Conservation (phyloP, 2,329 filamentous ascomycete genomes). For the Cladophialophora bantiana region DNA sequence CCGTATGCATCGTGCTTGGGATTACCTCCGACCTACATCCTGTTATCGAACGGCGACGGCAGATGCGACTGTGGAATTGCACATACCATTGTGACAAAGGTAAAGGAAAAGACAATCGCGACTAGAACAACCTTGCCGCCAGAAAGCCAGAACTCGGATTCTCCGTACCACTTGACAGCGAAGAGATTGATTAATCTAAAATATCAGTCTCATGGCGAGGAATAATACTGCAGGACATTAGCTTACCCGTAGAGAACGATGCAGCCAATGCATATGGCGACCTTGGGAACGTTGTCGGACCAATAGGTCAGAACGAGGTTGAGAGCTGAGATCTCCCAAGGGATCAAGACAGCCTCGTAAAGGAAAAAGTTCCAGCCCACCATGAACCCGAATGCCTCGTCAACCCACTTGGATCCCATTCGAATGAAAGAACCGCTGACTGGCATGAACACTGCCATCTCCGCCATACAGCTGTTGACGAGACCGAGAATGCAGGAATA, state of each 20-base stretch:
- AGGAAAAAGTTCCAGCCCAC: conserved; percentile 57
- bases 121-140: conserved; percentile 72
- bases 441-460: conserved; percentile 51
- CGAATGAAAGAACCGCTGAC: conserved; percentile 50
- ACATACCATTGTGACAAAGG: conserved; percentile 77
- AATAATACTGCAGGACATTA: neutral
- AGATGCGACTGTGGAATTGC: neutral
- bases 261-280: conserved; percentile 47
- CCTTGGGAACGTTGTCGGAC: conserved; percentile 48
- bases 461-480: conserved; percentile 48
- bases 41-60: neutral
- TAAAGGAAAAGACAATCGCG: conserved; percentile 72
- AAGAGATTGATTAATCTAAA: conserved; percentile 66
- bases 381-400: conserved; percentile 54
- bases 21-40: conserved; percentile 66
- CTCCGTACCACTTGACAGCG: conserved; percentile 71
- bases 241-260: conserved; percentile 50
- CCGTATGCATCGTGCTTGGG: conserved; percentile 73
- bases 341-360: conserved; percentile 48
- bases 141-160: conserved; percentile 73
- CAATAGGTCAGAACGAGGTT: conserved; percentile 50
- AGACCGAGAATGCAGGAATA: conserved; percentile 6
- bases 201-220: conserved; percentile 41
- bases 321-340: conserved; percentile 51
- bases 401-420: conserved; percentile 48